Conservation (phyloP, 306 rosid species). For the Casuarina cunninghamiana region DNA sequence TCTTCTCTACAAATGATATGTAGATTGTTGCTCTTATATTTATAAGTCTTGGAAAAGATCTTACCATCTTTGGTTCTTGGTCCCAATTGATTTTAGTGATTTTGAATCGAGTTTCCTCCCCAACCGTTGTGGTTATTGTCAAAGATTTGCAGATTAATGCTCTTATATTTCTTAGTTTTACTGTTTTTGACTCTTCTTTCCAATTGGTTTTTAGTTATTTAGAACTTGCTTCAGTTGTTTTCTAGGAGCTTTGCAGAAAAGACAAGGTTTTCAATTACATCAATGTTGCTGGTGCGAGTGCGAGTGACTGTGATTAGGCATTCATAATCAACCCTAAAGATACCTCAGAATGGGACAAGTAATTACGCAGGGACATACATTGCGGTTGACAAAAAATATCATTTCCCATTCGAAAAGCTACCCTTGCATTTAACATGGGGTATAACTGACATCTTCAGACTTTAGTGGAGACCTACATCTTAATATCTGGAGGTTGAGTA, state of each 20-base stretch:
- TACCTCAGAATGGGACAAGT: background rate
- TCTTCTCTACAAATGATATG: constrained; percentile 18
- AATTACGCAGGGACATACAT: background rate
- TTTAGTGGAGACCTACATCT: background rate
- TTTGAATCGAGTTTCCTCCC: too few relatives aligned
- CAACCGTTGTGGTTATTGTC: too few relatives aligned
- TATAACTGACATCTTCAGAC: background rate
- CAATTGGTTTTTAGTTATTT: constrained; percentile 5
- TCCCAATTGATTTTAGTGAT: background rate
- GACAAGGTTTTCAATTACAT: background rate
- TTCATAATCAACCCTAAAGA: background rate
- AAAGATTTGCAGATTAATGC: background rate
- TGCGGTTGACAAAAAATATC: background rate
- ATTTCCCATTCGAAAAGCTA: background rate
- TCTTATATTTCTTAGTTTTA: constrained; percentile 12
- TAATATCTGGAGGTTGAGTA: background rate
- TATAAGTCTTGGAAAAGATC: background rate
- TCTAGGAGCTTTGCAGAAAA: background rate
- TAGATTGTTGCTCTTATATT: constrained; percentile 16
- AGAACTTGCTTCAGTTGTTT: background rate
- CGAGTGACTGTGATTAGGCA: background rate
- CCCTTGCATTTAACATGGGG: background rate
- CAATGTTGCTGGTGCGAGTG: constrained; percentile 2
- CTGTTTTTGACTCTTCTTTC: background rate
- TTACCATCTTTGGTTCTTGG: too few relatives aligned